These are phyloP conservation scores for Cornus controversa DNA, from an alignment of 148 eudicot genomes.

Conservation along the genomic window DNA sequence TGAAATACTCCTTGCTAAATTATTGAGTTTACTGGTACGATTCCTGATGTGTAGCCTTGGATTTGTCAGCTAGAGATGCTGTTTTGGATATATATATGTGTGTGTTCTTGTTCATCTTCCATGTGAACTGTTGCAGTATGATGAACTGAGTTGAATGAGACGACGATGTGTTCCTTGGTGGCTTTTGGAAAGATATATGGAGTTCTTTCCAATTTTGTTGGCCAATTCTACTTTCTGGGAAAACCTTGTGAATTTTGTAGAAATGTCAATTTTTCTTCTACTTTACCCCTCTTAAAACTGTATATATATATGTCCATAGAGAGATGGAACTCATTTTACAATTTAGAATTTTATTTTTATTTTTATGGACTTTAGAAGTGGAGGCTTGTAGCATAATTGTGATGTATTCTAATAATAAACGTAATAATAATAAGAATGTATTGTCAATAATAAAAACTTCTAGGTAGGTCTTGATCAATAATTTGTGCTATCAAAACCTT, in stretches of 20 bases:
- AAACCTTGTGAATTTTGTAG: constrained; percentile 32
- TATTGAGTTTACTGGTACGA: constrained; percentile 35
- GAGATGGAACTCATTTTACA: neutral
- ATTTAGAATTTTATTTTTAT: no score
- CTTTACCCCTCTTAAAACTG: neutral
- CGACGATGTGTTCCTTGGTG: neutral
- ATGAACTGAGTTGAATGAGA: constrained; percentile 13
- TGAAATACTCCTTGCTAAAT: constrained; percentile 85
- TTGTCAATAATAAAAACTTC: no score
- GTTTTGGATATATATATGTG: constrained; percentile 7
- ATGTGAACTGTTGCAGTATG: constrained; percentile 21
- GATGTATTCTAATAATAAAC: no score
- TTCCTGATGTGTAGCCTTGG: constrained; percentile 5
- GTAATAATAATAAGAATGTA: no score
- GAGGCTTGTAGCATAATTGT: no score
- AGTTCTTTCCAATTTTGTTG: constrained; percentile 33
- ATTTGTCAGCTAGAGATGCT: constrained; percentile 9
- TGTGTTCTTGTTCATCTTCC: constrained; percentile 11
- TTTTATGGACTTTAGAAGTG: no score
- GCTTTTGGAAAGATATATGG: neutral
- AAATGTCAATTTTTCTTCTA: constrained; percentile 22
- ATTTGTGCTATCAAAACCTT: no score
- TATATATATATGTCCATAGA: neutral
- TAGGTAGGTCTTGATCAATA: no score
- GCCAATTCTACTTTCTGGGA: constrained; percentile 8